These are phyloP conservation scores for Sugiyamaella xylanicola DNA, from an alignment of 1,139 yeast genomes.

Conservation along the genomic window DNA sequence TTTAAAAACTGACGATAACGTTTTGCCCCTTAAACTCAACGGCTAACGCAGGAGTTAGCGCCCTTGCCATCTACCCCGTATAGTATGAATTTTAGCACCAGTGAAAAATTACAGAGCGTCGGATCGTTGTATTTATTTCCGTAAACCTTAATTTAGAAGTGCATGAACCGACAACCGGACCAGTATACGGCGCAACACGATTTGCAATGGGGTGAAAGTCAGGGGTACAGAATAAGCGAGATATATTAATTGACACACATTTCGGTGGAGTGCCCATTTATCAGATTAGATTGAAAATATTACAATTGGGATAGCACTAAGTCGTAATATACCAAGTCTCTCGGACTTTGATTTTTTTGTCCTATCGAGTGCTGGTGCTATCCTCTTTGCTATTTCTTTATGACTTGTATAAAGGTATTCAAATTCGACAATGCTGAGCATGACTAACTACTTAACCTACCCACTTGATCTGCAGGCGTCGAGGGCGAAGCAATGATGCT, in stretches of 20 bases:
- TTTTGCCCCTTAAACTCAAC: background rate
- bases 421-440: too few species aligned
- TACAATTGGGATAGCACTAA: too few species aligned
- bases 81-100: too few species aligned
- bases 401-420: background rate
- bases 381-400: background rate
- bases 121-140: background rate
- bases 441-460: too few species aligned
- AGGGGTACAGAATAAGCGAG: background rate
- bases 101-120: background rate
- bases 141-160: background rate
- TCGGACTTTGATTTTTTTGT: too few species aligned
- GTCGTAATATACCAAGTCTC: too few species aligned
- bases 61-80: too few species aligned
- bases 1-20: too few species aligned
- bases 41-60: background rate
- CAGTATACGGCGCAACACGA: background rate
- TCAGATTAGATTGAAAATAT: too few species aligned
- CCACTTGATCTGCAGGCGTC: too few species aligned
- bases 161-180: background rate
- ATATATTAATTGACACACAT: background rate
- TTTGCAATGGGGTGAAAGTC: background rate
- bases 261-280: too few species aligned
- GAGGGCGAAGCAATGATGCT: background rate
- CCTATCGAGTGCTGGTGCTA: too few species aligned